phyloP scores from a whole-genome alignment of 768 basidiomycete species.

The Leccinellum rugosiceps region DNA sequence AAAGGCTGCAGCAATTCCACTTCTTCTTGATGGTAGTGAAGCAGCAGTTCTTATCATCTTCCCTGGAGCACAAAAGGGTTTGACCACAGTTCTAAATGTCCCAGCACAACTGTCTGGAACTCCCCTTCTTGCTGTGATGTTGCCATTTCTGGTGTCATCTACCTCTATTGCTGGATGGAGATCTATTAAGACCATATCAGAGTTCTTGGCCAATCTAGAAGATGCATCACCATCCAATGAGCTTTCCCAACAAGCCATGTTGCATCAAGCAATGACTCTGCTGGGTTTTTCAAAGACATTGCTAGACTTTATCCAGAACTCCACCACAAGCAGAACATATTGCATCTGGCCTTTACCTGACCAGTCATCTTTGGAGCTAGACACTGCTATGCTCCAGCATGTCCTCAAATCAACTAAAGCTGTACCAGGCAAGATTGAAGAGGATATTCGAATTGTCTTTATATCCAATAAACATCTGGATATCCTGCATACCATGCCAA shows the following conservation, averaged over 20 bases:
- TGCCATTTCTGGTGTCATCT: conserved; percentile 25
- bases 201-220: conserved; percentile 1
- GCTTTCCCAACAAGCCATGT: conserved; percentile 8
- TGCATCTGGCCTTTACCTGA: conserved; percentile 45
- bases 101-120: conserved; percentile 27
- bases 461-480: conserved; percentile 59
- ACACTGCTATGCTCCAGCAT: conserved; percentile 40
- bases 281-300: conserved; percentile 48
- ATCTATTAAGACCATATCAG: conserved; percentile 6
- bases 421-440: conserved; percentile 34
- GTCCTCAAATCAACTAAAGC: conserved; percentile 47
- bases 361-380: conserved; percentile 33
- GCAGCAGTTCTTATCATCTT: conserved; percentile 59
- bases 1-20: conserved; percentile 49
- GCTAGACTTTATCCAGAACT: conserved; percentile 42
- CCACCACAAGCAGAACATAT: conserved; percentile 38
- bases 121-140: conserved; percentile 24
- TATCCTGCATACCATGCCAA: conserved; percentile 47
- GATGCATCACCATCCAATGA: background rate
- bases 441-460: conserved; percentile 53
- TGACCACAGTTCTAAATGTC: conserved; percentile 41
- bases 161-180: conserved; percentile 16
- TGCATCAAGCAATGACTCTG: conserved; percentile 29
- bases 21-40: conserved; percentile 44
- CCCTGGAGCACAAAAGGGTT: conserved; percentile 33